phyloP scores from a whole-genome alignment of 495 filamentous ascomycete species.

The Lasiosphaeris hirsuta region DNA sequence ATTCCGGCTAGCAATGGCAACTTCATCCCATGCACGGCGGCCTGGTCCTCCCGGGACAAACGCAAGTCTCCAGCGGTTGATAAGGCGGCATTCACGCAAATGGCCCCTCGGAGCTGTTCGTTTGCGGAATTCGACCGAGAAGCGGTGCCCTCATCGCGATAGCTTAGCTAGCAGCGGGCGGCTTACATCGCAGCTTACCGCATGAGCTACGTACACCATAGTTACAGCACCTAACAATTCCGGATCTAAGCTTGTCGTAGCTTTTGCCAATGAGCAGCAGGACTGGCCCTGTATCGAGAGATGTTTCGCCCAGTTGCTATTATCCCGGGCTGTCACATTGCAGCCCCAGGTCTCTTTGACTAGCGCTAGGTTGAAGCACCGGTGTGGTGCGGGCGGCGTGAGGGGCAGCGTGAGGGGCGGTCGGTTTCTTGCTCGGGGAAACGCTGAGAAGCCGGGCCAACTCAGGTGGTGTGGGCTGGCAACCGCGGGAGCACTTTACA shows the following conservation, averaged over 20 bases:
- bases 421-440: neutral
- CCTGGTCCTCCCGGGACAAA: conserved; percentile 5
- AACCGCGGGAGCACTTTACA: neutral
- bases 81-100: too few species aligned
- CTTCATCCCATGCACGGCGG: neutral
- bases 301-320: neutral
- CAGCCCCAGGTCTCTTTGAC: neutral
- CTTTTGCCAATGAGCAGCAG: neutral
- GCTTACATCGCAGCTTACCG: too few species aligned
- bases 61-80: neutral
- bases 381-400: too few species aligned
- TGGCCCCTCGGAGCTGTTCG: too few species aligned
- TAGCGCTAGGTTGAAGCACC: too few species aligned
- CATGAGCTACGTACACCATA: too few species aligned
- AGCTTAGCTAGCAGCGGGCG: too few species aligned
- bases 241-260: neutral
- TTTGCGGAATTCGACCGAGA: too few species aligned
- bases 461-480: too few species aligned
- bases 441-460: too few species aligned
- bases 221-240: neutral
- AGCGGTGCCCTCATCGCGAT: too few species aligned
- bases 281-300: neutral
- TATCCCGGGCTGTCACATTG: neutral
- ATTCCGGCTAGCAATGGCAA: conserved; percentile 1
- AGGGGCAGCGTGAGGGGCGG: neutral